Evolutionary conservation across 2,329 filamentous ascomycete species (phyloP), one percentile per base, ranked within the genome.

Genomic region (Aspergillus sp.): DNA sequence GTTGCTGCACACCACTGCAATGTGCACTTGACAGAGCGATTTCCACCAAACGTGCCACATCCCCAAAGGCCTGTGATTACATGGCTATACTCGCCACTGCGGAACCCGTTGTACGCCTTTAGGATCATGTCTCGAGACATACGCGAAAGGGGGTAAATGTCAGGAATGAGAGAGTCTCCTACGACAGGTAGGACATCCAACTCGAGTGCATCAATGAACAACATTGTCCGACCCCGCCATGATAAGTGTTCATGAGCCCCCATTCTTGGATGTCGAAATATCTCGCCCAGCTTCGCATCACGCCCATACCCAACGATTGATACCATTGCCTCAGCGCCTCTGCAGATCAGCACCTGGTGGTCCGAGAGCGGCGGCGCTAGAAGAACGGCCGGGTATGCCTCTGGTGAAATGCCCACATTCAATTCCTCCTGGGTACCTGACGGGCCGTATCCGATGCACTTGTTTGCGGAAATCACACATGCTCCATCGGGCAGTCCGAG

Each of bases 1-100:
- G 52, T 38, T 9, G 54, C 54, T 25, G 54, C 54, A 57, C 45
- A 57, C 54, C 54, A 57, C 38, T 57, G 54, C 45, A 57, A 19
- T 23, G 49, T 57, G 22, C 54, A 57, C 22, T 57, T 57, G 30
- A 57, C n/a, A 48, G 7, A 57, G 45, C 25, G 23, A 41, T 57
- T 57, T n/a, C 45, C 45, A 19, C 54, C 45, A 34, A 57, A 49
- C 19, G 54, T 57, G 17, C 45, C 25, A 31, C 54, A 57, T 38
- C 54, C 54, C 54, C 28, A 54, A 19, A 57, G 45, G 3, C 54
- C 54, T 1, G 52, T 54, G 6, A 54, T 28, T 31, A 57, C n/a
- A 9, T 57, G 45, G n/a, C 54, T 49, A n/a, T 57, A 57, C 19
- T 46, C n/a, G n/a, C 23, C 38, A 54, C 22, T 7, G 13, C 45